A percentile compares a stretch with the other conserved stretches of the same genome.
Conservation (phyloP, 306 rosid genomes). For the Vigna hirtella region DNA sequence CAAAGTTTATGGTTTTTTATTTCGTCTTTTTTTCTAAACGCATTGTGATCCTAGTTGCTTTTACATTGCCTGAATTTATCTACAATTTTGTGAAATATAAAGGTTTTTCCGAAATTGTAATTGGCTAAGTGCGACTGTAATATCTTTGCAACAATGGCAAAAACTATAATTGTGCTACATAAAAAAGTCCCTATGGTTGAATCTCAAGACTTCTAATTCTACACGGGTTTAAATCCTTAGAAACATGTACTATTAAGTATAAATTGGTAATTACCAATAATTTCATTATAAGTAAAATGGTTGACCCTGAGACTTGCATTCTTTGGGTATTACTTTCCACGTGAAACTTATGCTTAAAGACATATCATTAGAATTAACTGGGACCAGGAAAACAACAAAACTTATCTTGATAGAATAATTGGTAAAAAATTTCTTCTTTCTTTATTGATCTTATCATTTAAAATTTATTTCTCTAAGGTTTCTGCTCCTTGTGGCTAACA, state of each 20-base stretch:
- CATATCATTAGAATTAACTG: neutral
- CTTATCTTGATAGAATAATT: constrained; percentile 2
- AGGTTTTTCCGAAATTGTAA: neutral
- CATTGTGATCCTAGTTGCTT: neutral
- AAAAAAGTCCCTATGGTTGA: neutral
- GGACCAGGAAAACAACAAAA: neutral
- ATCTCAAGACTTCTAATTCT: neutral
- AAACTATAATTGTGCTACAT: neutral
- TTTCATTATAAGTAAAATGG: neutral
- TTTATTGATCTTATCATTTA: neutral
- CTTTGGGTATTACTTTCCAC: neutral
- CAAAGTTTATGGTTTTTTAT: neutral
- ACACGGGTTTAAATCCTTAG: neutral
- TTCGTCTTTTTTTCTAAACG: no score
- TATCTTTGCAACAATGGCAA: neutral
- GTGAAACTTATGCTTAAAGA: constrained; percentile 8
- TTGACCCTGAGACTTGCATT: neutral
- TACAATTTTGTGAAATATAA: neutral
- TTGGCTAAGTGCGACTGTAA: neutral
- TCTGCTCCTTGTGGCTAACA: constrained; percentile 21
- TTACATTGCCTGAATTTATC: neutral
- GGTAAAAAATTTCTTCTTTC: neutral
- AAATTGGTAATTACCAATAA: constrained; percentile 1
- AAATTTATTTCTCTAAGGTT: neutral
- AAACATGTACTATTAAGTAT: constrained; percentile 1